Base-by-base conservation (phyloP, 2,329 filamentous ascomycete genomes). In the Scleromitrula shiraiana region DNA sequence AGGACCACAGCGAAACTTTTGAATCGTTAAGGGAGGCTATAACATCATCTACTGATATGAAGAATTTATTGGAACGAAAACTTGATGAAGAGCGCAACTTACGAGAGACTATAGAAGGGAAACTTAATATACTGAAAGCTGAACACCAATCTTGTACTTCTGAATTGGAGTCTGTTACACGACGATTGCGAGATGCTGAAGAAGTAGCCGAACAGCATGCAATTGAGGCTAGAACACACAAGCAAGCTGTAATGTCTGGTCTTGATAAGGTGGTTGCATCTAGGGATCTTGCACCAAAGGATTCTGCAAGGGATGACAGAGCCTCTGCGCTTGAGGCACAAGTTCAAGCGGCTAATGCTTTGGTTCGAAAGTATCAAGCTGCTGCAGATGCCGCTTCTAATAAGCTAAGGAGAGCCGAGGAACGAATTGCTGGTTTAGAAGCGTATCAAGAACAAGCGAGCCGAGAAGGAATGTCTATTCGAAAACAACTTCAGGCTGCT, bases 381-480 rank as follows among this genome's bases (percentile, higher is more conserved):
- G 90, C 94, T 50, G 91, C 90, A 1, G 88, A 98, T 64, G 70
- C 75, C 22, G 89, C 90, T 3, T 85, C 88, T 0, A 89, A 96
- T 62, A 94, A 90, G 64, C 74, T 98, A 45, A 85, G 93, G 45
- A 85, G 85, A 50, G 93, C 93, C 3, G 94, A 98, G 68, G 94
- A 97, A 70, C 83, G 93, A 35, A 97, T 98, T 64, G 94, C 93
- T 5, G 93, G 93, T 6, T 76, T 98, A 3, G 93, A 98, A 66
- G 88, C 89, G 23, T 97, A 97, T 65, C 93, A 98, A 68, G 93
- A 98, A 64, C 93, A 98, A 67, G 85, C 90, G 4, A 97, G 90
- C 66, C 80, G 93, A 37, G 94, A 98, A 66, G 89, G 89, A 41
- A 81, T 98, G 46, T 80, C 83, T 29, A 88, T 97, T 56, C 82